phyloP scores from a whole-genome alignment of 1,139 yeast genomes.

The Saccharomycopsis crataegensis region DNA sequence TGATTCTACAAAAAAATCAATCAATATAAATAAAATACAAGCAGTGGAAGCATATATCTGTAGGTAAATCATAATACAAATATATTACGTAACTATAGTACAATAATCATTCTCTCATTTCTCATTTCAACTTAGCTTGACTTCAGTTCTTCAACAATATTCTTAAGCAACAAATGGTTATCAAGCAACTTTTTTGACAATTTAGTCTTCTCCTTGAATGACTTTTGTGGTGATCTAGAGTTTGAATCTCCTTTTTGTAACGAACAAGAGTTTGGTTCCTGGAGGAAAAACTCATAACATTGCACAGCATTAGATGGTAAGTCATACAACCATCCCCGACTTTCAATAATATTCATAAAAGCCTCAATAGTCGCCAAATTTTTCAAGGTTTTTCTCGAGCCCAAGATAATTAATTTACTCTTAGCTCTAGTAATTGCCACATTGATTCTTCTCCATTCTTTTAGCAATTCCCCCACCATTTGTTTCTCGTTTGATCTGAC shows the following conservation, averaged over 20 bases:
- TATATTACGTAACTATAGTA: too few relatives aligned
- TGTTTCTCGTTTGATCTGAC: constrained; percentile 72
- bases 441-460: constrained; percentile 87
- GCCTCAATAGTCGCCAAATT: constrained; percentile 48
- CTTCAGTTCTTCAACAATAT: constrained; percentile 10
- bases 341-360: constrained; percentile 54
- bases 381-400: constrained; percentile 61
- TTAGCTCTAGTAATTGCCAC: constrained; percentile 92
- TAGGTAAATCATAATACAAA: background rate
- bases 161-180: constrained; percentile 15
- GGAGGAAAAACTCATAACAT: constrained; percentile 26
- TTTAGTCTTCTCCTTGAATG: background rate
- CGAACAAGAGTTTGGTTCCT: background rate
- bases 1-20: background rate
- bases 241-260: background rate
- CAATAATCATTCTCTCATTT: too few relatives aligned
- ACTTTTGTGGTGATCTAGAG: background rate
- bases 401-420: constrained; percentile 73
- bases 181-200: constrained; percentile 14
- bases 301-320: constrained; percentile 41
- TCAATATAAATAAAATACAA: too few relatives aligned
- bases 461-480: constrained; percentile 67
- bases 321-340: constrained; percentile 57
- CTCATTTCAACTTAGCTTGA: too few relatives aligned
- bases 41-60: background rate